Evolutionary conservation across 2,329 filamentous ascomycete genomes (phyloP).

Genomic region (Trichophyton benhamiae): DNA sequence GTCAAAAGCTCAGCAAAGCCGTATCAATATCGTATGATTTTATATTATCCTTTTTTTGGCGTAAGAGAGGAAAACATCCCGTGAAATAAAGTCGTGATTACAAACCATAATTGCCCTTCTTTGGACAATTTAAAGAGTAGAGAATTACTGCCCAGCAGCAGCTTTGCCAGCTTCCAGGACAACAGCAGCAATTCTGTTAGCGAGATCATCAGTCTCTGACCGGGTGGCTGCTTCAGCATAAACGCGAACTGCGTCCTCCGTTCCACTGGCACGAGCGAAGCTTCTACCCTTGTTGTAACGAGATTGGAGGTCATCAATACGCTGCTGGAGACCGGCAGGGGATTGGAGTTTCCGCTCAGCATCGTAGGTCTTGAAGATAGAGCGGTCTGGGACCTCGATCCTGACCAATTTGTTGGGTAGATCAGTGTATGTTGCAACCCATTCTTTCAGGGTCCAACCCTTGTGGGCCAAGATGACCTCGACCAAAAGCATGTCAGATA

Average conservation of each 20-base stretch:
- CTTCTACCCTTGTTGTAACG: slow-evolving; percentile 84
- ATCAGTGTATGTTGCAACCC: slow-evolving; percentile 85
- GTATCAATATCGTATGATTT: slow-evolving; percentile 1
- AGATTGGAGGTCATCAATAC: slow-evolving; percentile 76
- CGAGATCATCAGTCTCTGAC: slow-evolving; percentile 81
- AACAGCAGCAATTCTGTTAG: slow-evolving; percentile 65
- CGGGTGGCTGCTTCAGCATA: slow-evolving; percentile 89
- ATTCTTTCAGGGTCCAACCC: slow-evolving; percentile 77
- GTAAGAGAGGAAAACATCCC: background rate
- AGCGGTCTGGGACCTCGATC: slow-evolving; percentile 78
- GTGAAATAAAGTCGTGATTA: slow-evolving; percentile 1
- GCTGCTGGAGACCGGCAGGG: slow-evolving; percentile 64
- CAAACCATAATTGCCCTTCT: background rate
- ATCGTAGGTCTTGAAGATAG: slow-evolving; percentile 80
- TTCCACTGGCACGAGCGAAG: slow-evolving; percentile 87
- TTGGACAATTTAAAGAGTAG: background rate
- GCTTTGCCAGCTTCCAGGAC: slow-evolving; percentile 47
- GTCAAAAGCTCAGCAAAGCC: background rate
- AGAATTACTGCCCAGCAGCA: background rate
- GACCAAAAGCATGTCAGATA: slow-evolving; percentile 91
- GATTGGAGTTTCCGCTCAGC: slow-evolving; percentile 78
- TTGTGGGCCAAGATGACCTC: slow-evolving; percentile 96
- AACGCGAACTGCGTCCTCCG: slow-evolving; percentile 89
- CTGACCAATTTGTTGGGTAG: slow-evolving; percentile 91
- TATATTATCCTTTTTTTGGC: background rate